Base-by-base conservation (phyloP, 495 filamentous ascomycete species). In the Gamarada debralockiae region DNA sequence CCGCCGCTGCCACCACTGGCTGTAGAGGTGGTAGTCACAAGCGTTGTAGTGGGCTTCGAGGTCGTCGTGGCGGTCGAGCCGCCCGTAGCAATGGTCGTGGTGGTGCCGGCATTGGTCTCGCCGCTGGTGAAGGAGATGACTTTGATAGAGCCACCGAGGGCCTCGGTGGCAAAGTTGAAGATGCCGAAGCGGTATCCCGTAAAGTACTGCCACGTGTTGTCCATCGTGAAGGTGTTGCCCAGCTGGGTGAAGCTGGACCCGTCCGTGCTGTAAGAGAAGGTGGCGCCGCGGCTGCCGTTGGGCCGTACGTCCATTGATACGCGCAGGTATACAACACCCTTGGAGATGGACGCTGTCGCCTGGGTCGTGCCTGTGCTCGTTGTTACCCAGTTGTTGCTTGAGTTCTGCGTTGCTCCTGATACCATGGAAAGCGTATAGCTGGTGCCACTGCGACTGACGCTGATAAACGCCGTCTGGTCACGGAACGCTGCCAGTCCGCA, bases 101-200 rank as follows among this genome's bases (percentile, higher is more conserved):
- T n/a, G n/a, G n/a, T n/a, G n/a, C n/a, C n/a, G n/a, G n/a, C n/a
- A n/a, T n/a, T n/a, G n/a, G n/a, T n/a, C n/a, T n/a, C n/a, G n/a
- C n/a, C 31, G 14, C 31, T 34, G 14, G 31, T 34, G 14, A 34
- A 34, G 31, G 7, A 7, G 7, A 7, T 34, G 14, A 34, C 31
- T 14, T 34, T 34, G 7, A 34, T 14, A 34, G 7, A 7, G 0
- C 79, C 80, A 0, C 79, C 79, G 3, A 80, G 56, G 5, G 52
- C 65, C 42, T 70, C 67, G 0, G 78, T 83, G 0, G 77, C 80
- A 62, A 68, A 77, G 55, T 82, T 82, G 54, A 83, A 82, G 12
- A 81, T 70, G 0, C 67, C 79, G 57, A 65, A 83, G 7, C 77
- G 69, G 63, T 82, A 81, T 0, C 77, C 80, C 38, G 72, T 70